Evolutionary conservation across 495 filamentous ascomycete genomes (phyloP).

Genomic region (Lophiotrema nucula): DNA sequence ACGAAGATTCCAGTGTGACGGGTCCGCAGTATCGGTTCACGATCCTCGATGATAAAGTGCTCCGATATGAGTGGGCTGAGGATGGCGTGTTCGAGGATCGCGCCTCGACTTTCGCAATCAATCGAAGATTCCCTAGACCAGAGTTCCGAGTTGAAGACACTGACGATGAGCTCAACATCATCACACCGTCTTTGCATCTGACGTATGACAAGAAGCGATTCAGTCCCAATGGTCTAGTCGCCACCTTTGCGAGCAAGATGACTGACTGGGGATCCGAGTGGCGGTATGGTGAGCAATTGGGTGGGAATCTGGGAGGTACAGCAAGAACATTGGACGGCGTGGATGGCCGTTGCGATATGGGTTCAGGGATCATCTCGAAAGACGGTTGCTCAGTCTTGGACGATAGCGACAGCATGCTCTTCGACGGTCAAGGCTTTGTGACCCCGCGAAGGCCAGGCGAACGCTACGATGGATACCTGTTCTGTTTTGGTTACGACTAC

Average conservation of each 20-base stretch:
- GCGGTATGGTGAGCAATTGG: slow-evolving; percentile 45
- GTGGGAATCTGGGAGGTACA: slow-evolving; percentile 42
- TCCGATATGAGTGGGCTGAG: slow-evolving; percentile 56
- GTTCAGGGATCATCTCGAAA: slow-evolving; percentile 47
- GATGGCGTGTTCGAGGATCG: slow-evolving; percentile 56
- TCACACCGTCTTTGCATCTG: slow-evolving; percentile 49
- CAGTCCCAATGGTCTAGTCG: slow-evolving; percentile 44
- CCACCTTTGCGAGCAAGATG: slow-evolving; percentile 37
- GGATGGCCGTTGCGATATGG: slow-evolving; percentile 50
- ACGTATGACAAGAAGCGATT: slow-evolving; percentile 51
- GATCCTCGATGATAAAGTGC: slow-evolving; percentile 47
- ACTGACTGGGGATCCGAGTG: slow-evolving; percentile 37
- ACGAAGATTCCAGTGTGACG: slow-evolving; percentile 45
- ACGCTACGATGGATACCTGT: slow-evolving; percentile 56
- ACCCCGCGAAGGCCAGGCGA: slow-evolving; percentile 40
- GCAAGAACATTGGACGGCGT: slow-evolving; percentile 52
- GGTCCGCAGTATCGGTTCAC: slow-evolving; percentile 53
- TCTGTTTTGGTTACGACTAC: slow-evolving; percentile 53
- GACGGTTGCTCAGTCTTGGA: slow-evolving; percentile 49
- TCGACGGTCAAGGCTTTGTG: slow-evolving; percentile 50
- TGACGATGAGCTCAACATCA: slow-evolving; percentile 45
- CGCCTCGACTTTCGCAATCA: slow-evolving; percentile 52
- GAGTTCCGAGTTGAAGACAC: slow-evolving; percentile 44
- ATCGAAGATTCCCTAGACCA: slow-evolving; percentile 48
- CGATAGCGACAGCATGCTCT: slow-evolving; percentile 55